Base-by-base conservation (phyloP, 129 eudicot genomes). In the Flaveria robusta region DNA sequence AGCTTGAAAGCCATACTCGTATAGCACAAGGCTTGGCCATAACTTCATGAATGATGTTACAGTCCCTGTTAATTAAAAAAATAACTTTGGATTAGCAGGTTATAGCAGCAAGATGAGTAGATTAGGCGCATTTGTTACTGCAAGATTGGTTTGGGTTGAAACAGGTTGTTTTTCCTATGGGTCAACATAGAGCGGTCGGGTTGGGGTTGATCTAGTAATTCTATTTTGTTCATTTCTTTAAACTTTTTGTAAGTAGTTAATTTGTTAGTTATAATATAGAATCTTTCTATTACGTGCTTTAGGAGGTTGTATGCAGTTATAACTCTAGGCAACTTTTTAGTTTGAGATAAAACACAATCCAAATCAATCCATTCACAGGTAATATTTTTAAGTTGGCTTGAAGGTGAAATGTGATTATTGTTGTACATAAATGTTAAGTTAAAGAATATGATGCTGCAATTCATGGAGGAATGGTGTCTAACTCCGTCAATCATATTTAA, bases 1-100 rank as follows among this genome's bases (percentile, higher is more conserved):
- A 2, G 88, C 97, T 54, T 96, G 81, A 52, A 91, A 87, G 51
- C 95, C 97, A 62, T 88, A 85, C 80, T 91, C 96, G 22, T 88
- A 91, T 34, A 84, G 90, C 47, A 69, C 89, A 29, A 91, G 76
- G 27, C 88, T 73, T 66, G 97, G 97, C 92, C 95, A 91, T 60
- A 80, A 63, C 83, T 88, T 88, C 88, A 91, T 81, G 83, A 86
- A 87, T 8, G 97, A 86, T 41, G 89, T 85, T 47, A 88, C n/a
- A 37, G 86, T 43, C 58, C 93, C 96, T 85, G 87, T 68, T 71
- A 69, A 79, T 52, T n/a, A n/a, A n/a, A 45, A 56, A 74, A 60
- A 71, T 0, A 45, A 14, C 9, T 55, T 55, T 26, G 55, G 23
- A 18, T 79, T 23, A 72, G 74, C 63, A 7, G 20, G 69, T 60